Conservation (phyloP, 768 basidiomycete species). For the Leucosporidium yakuticum region DNA sequence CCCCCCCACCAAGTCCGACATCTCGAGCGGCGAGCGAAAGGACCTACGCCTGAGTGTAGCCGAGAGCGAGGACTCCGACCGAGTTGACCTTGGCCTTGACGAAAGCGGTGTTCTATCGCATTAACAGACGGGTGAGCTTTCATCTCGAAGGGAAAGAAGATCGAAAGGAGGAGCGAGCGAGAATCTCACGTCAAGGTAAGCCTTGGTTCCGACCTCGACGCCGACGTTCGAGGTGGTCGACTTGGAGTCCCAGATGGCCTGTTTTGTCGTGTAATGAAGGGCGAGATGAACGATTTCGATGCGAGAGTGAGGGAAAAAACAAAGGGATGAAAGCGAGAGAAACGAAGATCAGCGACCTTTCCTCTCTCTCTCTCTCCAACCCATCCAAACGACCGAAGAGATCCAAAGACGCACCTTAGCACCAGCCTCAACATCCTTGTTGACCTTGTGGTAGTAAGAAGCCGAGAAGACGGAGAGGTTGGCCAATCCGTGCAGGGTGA, state of each 20-base stretch:
- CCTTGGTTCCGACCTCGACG: constrained; percentile 93
- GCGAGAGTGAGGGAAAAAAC: constrained; percentile 6
- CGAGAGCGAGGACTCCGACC: neutral
- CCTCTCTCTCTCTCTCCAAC: neutral
- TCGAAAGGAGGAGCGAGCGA: neutral
- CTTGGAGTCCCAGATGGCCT: constrained; percentile 91
- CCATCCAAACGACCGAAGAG: neutral
- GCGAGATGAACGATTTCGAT: no score
- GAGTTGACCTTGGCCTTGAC: constrained; percentile 97
- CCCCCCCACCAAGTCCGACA: no score
- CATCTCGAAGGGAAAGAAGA: neutral
- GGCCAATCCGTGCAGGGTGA: constrained; percentile 88
- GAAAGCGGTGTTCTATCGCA: constrained; percentile 57
- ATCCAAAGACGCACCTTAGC: constrained; percentile 52
- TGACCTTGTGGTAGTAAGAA: constrained; percentile 97
- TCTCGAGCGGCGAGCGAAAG: no score
- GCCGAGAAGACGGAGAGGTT: constrained; percentile 91
- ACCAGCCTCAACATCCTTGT: constrained; percentile 82
- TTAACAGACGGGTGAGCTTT: neutral
- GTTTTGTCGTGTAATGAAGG: constrained; percentile 38
- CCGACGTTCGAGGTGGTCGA: constrained; percentile 74
- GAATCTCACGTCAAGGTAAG: constrained; percentile 55
- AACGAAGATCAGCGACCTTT: neutral
- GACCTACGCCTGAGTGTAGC: constrained; percentile 65
- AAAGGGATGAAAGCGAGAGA: neutral